Base-by-base conservation (phyloP, 2,329 filamentous ascomycete species). In the Aureobasidium sp. region DNA sequence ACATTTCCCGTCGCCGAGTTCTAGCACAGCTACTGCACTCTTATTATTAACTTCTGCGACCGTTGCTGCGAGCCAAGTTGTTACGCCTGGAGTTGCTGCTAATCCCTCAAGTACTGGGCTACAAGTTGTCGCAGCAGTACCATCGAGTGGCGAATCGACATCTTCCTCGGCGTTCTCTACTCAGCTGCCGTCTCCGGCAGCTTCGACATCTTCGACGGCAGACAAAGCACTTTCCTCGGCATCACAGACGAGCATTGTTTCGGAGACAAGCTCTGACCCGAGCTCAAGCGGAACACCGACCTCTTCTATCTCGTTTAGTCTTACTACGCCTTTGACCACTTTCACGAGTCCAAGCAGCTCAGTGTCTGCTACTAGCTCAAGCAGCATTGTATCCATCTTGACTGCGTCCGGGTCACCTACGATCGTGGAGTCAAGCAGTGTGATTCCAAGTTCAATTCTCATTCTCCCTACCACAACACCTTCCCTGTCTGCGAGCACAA, bases 381-480 rank as follows among this genome's bases (percentile, higher is more conserved):
- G 32, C 46, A 60, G 57, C 26, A 43, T 36, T 2, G 34, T 46
- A 5, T 50, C 57, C 8, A 60, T 50, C 36, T 34, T 51, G 46
- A 60, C 46, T 5, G 46, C 57, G 8, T 60, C 57, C 15, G 34
- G 24, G 15, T 24, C 36, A 3, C 41, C 57, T 3, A 50, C 34
- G 13, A n/a, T 24, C 13, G 27, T 12, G 5, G 29, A 24, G 13
- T 36, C 55, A 29, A 36, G n/a, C 27, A 59, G 8, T 15, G 55
- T 26, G 1, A 59, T 59, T 8, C 41, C 55, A 13, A 47, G 29
- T 7, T 59, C 55, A 7, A 60, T 51, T 10, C 57, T 60, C 17
- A 43, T 60, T 13, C 57, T 60, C 26, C 46, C 44, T 15, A 60
- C 57, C 10, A 60, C 57, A 5, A 51, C 36, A 1, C 46, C 44